Conservation (phyloP, 202 grass and related monocot genomes). For the Zizania palustris region DNA sequence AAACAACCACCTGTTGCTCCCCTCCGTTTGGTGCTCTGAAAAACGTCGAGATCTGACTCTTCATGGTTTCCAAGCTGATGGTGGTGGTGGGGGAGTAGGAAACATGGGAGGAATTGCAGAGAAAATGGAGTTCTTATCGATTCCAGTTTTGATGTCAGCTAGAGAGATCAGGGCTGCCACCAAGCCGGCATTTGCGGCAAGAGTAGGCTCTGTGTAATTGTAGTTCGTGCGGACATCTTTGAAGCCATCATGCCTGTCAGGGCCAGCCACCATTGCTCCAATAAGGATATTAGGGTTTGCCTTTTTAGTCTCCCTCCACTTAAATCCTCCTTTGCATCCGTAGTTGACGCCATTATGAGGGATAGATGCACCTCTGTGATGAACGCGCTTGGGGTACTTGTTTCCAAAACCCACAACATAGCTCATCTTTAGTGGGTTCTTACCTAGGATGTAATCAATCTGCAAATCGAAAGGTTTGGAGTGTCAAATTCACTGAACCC, state of each 20-base stretch:
- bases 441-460: conserved; percentile 85
- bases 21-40: conserved; percentile 42
- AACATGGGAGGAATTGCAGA: conserved; percentile 87
- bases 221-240: conserved; percentile 90
- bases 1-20: conserved; percentile 41
- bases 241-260: conserved; percentile 86
- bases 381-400: conserved; percentile 76
- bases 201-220: conserved; percentile 81
- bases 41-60: conserved; percentile 43
- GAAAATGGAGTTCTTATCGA: conserved; percentile 90
- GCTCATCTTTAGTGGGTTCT: conserved; percentile 84
- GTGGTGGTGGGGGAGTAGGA: conserved; percentile 73
- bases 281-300: conserved; percentile 78
- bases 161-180: conserved; percentile 80
- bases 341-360: conserved; percentile 90
- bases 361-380: conserved; percentile 89
- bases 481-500: conserved; percentile 18
- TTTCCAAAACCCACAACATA: conserved; percentile 78
- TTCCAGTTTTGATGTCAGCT: conserved; percentile 46
- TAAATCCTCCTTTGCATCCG: conserved; percentile 90
- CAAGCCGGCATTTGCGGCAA: conserved; percentile 88
- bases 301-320: conserved; percentile 81
- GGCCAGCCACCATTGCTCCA: conserved; percentile 83
- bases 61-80: conserved; percentile 89
- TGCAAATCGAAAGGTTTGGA: conserved; percentile 51